Conservation (phyloP, 495 filamentous ascomycete species). For the Penicillium diatomitis region DNA sequence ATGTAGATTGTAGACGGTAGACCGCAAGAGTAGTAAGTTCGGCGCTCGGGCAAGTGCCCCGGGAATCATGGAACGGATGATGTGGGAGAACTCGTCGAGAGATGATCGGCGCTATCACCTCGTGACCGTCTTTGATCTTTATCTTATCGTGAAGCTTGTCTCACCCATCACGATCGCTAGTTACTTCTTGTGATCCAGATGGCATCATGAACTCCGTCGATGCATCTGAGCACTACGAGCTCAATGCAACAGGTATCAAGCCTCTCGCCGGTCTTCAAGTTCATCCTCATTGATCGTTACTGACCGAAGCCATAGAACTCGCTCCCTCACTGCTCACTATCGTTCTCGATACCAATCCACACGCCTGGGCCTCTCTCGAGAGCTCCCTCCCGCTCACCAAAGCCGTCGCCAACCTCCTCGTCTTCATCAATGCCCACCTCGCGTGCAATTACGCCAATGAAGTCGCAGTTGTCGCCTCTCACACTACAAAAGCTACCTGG, state of each 20-base stretch:
- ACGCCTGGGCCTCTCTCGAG: conserved; percentile 77
- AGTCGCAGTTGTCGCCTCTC: conserved; percentile 85
- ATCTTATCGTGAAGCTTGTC: conserved; percentile 11
- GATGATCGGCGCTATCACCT: conserved; percentile 7
- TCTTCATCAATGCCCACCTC: conserved; percentile 94
- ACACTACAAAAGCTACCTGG: conserved; percentile 74
- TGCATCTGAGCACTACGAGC: conserved; percentile 77
- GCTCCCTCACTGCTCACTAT: conserved; percentile 82
- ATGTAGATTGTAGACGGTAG: too few relatives aligned
- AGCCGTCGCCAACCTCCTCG: conserved; percentile 80
- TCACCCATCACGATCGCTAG: too few relatives aligned
- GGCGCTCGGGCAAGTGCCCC: too few relatives aligned
- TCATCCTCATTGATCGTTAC: neutral
- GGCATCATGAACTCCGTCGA: conserved; percentile 76
- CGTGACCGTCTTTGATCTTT: conserved; percentile 2
- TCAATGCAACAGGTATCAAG: conserved; percentile 18
- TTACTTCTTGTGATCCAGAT: too few relatives aligned
- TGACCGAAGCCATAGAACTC: conserved; percentile 38
- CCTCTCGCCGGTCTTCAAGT: neutral
- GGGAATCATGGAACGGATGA: too few relatives aligned
- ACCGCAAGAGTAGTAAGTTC: too few relatives aligned
- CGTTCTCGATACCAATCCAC: conserved; percentile 92
- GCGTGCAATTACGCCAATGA: conserved; percentile 88
- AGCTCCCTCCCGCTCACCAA: conserved; percentile 71
- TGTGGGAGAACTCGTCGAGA: too few relatives aligned